Evolutionary conservation across 108 stramenopile genomes (phyloP), one percentile per base, ranked within the genome.

Genomic region (Cyclotella sp.): DNA sequence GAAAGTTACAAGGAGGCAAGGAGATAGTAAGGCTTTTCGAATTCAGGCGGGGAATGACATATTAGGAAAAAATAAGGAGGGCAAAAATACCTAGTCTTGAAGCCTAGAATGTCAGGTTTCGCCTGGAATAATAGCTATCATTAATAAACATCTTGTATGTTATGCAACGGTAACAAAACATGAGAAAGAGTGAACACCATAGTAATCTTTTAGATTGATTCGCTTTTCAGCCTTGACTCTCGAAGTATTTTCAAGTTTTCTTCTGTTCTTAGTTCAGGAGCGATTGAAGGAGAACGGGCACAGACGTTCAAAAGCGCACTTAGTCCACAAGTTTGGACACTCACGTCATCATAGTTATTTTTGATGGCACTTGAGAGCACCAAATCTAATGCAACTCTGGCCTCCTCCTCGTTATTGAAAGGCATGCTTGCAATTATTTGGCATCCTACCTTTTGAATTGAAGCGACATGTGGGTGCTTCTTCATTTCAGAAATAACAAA

Each of bases 1-100:
- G 49, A 98, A 98, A 91, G 95, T 99, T 10, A 95, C 95, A 45
- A 81, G 98, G 65, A 86, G 98, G 26, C 86, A 95, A 60, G 98
- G 98, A 0, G 95, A 98, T 80, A 92, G 93, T 55, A 98, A 98
- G 80, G 94, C 90, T 22, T 87, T 89, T 75, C 87, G 98, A 14
- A 98, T 97, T 72, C 86, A 89, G 27, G 97, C 93, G 34, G 98
- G 93, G 12, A 77, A 97, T 15, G 77, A 72, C 28, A 97, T 97
- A 63, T 82, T 95, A 62, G 63, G 72, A 44, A 87, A 85, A 63
- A 86, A 81, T 62, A 62, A 62, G 6, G 61, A 41, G 47, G 44
- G 60, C 39, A 59, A 46, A 55, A 14, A 27, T 19, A 51, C 8
- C 3, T 51, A 51, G 49, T 51, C 8, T 51, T 19, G n/a, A 34